Conservation (phyloP, 1,139 yeast genomes). For the Pichia cactophila region DNA sequence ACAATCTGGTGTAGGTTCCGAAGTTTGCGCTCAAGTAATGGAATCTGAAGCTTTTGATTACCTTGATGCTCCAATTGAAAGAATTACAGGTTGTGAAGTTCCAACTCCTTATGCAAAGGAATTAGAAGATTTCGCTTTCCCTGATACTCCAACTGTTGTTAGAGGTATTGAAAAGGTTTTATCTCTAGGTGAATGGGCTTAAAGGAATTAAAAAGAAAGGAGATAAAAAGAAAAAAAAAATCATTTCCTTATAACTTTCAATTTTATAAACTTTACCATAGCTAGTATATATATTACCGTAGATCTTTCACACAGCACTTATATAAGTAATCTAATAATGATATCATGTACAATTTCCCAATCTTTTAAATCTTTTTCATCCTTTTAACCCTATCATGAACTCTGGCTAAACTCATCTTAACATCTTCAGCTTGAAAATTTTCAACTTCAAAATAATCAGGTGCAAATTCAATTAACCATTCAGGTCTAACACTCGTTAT, state of each 20-base stretch:
- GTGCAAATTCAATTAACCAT: constrained; percentile 83
- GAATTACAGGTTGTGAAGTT: constrained; percentile 99
- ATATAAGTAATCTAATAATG: not conserved
- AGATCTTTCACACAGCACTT: not conserved
- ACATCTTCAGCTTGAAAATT: constrained; percentile 81
- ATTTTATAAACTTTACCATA: not conserved
- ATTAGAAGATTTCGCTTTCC: constrained; percentile 98
- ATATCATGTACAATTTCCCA: not conserved
- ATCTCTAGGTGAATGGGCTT: constrained; percentile 45
- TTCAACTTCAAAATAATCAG: constrained; percentile 69
- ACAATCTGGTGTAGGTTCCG: constrained; percentile 97
- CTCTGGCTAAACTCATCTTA: constrained; percentile 67
- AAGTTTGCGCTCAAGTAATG: constrained; percentile 95
- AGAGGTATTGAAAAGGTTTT: constrained; percentile 89
- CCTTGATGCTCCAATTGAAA: constrained; percentile 97
- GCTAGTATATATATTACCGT: not conserved
- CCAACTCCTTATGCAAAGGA: constrained; percentile 98
- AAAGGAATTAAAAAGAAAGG: not conserved
- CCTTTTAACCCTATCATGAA: constrained; percentile 44
- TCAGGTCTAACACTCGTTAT: constrained; percentile 90
- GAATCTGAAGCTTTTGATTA: constrained; percentile 97
- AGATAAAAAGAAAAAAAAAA: not conserved
- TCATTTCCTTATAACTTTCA: not conserved
- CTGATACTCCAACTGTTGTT: constrained; percentile 83
- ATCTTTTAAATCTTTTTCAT: constrained; percentile 28